Conservation (phyloP, 1,139 yeast genomes). For the Taphrina sp. region DNA sequence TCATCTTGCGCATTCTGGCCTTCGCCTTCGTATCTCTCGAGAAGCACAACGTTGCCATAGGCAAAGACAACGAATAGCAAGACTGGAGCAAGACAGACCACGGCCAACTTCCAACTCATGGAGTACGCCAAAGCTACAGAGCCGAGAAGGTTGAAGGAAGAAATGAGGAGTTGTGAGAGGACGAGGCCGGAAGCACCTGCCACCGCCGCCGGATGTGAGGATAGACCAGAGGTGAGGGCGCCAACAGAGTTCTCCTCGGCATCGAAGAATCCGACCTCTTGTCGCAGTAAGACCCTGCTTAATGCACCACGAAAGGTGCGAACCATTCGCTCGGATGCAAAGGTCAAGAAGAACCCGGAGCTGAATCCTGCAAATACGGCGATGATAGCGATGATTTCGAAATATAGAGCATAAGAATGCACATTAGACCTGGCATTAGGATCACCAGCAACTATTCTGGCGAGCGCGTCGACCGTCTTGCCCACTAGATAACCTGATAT, state of each 20-base stretch:
- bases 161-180: slow-evolving; percentile 33
- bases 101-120: slow-evolving; percentile 63
- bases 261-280: slow-evolving; percentile 55
- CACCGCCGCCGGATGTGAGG: slow-evolving; percentile 59
- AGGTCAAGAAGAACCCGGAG: slow-evolving; percentile 43
- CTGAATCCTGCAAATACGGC: slow-evolving; percentile 42
- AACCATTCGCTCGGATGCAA: slow-evolving; percentile 47
- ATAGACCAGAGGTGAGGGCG: slow-evolving; percentile 53
- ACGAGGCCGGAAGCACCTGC: slow-evolving; percentile 50
- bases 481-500: slow-evolving; percentile 23
- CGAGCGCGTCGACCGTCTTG: slow-evolving; percentile 3
- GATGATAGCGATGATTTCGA: slow-evolving; percentile 47
- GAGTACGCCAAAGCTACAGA: slow-evolving; percentile 74
- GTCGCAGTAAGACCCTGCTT: slow-evolving; percentile 53
- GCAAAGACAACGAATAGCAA: slow-evolving; percentile 67
- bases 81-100: slow-evolving; percentile 55
- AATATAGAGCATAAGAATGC: slow-evolving; percentile 45
- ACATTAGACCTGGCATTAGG: slow-evolving; percentile 39
- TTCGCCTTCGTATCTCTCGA: slow-evolving; percentile 61
- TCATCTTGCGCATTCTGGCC: slow-evolving; percentile 49
- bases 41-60: slow-evolving; percentile 77
- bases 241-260: slow-evolving; percentile 56
- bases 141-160: slow-evolving; percentile 52
- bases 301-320: slow-evolving; percentile 53
- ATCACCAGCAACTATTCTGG: slow-evolving; percentile 14